Evolutionary conservation across 257 asterid species (phyloP), one percentile per base, ranked within the genome.

Genomic region (Cordia subcordata): DNA sequence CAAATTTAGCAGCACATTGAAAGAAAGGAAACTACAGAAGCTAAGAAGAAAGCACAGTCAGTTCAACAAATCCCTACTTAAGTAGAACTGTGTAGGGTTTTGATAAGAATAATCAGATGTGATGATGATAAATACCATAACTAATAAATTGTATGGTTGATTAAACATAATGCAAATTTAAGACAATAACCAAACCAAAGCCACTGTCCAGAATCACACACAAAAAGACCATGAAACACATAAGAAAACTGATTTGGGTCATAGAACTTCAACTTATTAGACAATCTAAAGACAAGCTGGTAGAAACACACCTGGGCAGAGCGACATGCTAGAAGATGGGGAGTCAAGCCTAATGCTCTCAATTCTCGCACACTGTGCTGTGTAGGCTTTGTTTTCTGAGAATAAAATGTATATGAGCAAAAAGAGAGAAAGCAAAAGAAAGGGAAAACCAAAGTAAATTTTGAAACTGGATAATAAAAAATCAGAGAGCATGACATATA

Each of bases 291-390:
- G 35, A 27, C 35, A 27, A 27, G 35, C 35, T 27, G 21, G 44
- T 62, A 11, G 6, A 50, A 61, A 10, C 64, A 52, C 49, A 91
- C 98, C 98, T 85, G 77, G 12, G 85, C 77, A 27, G 98, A 91
- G 50, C 96, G 96, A 80, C 96, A 91, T 67, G 98, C 98, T 75
- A 91, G 71, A 64, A 91, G 88, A 75, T 91, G 96, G 22, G 98
- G 98, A 53, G 86, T 82, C 78, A 91, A 78, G 55, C 96, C 98
- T 62, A 91, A 61, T 54, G 96, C 98, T 75, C 98, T 77, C 75
- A 91, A 49, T 72, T 91, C 96, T 57, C 98, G 86, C 61, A 91
- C 95, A 66, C 98, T 88, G 61, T 91, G 98, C 68, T 91, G 96
- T 16, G 98, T 91, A 55, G 96, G 96, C 81, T 91, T 91, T 17